Conservation (phyloP, 2,329 filamentous ascomycete species). For the Sclerotinia minor region DNA sequence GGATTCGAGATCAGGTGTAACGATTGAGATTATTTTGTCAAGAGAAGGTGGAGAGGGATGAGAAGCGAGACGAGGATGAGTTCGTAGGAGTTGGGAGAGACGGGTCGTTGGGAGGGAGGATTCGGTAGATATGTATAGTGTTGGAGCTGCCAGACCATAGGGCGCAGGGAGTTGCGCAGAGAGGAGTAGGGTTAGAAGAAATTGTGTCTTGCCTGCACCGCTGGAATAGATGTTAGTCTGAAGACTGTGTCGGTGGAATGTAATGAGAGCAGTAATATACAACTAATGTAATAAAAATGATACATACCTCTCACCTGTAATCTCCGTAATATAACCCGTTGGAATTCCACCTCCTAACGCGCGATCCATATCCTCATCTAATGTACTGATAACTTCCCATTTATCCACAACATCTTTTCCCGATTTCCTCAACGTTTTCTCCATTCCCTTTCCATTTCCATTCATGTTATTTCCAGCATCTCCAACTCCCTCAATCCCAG, state of each 20-base stretch:
- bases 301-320: constrained; percentile 80
- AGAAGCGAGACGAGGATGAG: constrained; percentile 62
- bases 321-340: constrained; percentile 78
- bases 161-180: constrained; percentile 78
- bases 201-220: constrained; percentile 92
- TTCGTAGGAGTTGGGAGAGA: constrained; percentile 73
- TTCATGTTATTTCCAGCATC: not conserved
- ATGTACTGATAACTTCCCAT: constrained; percentile 71
- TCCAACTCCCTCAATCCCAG: constrained; percentile 17
- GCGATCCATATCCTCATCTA: constrained; percentile 71
- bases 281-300: not conserved
- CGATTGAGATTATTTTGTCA: constrained; percentile 74
- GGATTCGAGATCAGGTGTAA: constrained; percentile 84
- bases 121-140: constrained; percentile 94
- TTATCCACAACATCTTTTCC: constrained; percentile 44
- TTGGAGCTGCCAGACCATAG: constrained; percentile 63
- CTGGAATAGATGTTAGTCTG: constrained; percentile 44
- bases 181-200: constrained; percentile 81
- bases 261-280: not conserved
- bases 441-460: not conserved
- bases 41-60: constrained; percentile 68
- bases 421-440: constrained; percentile 37
- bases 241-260: not conserved
- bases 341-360: constrained; percentile 77
- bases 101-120: constrained; percentile 78